Percentiles rank a stretch among this genome's conserved stretches.
Evolutionary conservation across 2,329 filamentous ascomycete genomes (phyloP).

Genomic region (Neonectria hederae): DNA sequence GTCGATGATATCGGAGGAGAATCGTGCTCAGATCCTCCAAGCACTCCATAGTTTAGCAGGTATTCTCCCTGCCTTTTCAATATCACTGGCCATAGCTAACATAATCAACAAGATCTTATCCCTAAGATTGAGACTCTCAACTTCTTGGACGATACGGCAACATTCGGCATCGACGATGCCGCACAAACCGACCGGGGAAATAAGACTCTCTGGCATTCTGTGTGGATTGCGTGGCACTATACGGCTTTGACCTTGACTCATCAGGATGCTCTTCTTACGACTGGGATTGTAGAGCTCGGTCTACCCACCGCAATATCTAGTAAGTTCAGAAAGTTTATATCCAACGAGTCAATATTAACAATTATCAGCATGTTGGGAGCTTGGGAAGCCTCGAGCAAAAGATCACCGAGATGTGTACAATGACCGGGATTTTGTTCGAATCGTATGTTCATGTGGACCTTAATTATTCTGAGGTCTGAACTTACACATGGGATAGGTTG

Average conservation of each 20-base stretch:
- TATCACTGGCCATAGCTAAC: neutral
- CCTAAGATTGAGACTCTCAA: slow-evolving; percentile 18
- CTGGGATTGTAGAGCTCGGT: slow-evolving; percentile 20
- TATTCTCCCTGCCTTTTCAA: neutral
- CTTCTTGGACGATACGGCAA: slow-evolving; percentile 11
- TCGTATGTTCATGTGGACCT: neutral
- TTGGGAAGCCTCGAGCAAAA: slow-evolving; percentile 22
- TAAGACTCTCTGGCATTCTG: slow-evolving; percentile 19
- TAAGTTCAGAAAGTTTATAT: neutral
- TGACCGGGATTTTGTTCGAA: slow-evolving; percentile 20
- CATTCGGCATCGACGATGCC: slow-evolving; percentile 10
- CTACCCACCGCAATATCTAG: slow-evolving; percentile 20
- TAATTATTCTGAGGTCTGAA: neutral
- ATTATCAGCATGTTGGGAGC: slow-evolving; percentile 16
- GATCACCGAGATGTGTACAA: slow-evolving; percentile 21
- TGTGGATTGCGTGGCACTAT: slow-evolving; percentile 26
- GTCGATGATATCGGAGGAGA: slow-evolving; percentile 23
- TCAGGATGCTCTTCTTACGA: slow-evolving; percentile 22
- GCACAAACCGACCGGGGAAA: slow-evolving; percentile 1
- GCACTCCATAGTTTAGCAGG: slow-evolving; percentile 20
- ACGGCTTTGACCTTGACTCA: slow-evolving; percentile 23
- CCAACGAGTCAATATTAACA: neutral
- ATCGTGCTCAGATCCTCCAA: slow-evolving; percentile 21
- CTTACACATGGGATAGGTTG: slow-evolving; percentile 2
- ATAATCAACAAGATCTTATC: slow-evolving; percentile 8